Conservation (phyloP, 2,329 filamentous ascomycete species). For the Colletotrichum limetticola region DNA sequence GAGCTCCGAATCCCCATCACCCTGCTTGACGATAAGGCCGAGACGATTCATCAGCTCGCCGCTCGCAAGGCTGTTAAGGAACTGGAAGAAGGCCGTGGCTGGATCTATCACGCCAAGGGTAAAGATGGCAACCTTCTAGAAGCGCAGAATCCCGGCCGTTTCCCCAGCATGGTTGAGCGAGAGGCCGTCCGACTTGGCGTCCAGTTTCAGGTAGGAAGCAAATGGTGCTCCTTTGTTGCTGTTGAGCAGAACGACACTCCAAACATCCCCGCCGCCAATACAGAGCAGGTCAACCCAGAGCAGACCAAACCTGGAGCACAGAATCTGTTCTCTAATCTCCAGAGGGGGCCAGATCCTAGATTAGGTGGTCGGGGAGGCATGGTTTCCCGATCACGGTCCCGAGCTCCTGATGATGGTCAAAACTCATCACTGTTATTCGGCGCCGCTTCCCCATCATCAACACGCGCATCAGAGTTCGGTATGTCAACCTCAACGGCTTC, state of each 20-base stretch:
- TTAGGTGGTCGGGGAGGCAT: neutral
- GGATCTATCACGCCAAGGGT: constrained; percentile 65
- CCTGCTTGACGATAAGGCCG: constrained; percentile 52
- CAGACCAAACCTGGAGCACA: neutral
- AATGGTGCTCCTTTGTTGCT: constrained; percentile 80
- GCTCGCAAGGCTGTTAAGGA: constrained; percentile 75
- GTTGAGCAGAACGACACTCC: constrained; percentile 55
- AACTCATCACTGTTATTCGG: too few species aligned
- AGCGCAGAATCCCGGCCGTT: constrained; percentile 59
- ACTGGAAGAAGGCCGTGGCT: constrained; percentile 76
- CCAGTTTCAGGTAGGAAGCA: constrained; percentile 73
- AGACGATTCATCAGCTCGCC: constrained; percentile 76
- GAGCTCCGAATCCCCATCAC: constrained; percentile 73
- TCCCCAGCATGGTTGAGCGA: constrained; percentile 69
- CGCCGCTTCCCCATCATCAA: too few species aligned
- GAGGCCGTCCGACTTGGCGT: constrained; percentile 75
- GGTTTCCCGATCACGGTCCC: too few species aligned
- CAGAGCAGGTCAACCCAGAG: neutral
- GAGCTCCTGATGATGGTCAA: too few species aligned
- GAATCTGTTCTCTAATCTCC: neutral
- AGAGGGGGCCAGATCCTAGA: neutral
- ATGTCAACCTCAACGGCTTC: too few species aligned
- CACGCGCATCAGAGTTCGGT: too few species aligned
- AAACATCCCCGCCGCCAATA: neutral
- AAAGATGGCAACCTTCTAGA: constrained; percentile 58